A percentile compares a stretch with the other conserved stretches of the same genome.
Conservation (phyloP, 345 rosid species). For the Toxicodendron radicans region DNA sequence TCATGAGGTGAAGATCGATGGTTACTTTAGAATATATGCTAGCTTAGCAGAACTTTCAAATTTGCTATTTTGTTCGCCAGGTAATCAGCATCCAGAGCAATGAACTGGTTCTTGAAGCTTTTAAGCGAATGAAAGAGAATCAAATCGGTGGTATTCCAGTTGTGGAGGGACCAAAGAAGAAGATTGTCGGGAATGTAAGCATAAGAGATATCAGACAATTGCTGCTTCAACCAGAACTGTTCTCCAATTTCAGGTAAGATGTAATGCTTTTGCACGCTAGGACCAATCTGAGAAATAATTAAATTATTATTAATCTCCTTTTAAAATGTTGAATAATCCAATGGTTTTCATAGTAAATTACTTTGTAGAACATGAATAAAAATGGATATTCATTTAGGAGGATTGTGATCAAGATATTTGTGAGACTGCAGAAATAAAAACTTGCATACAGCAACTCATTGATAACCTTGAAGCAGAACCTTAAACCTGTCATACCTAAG, state of each 20-base stretch:
- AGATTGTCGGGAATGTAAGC: constrained; percentile 52
- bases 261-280: not conserved
- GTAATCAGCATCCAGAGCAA: constrained; percentile 57
- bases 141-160: constrained; percentile 89
- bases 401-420: not conserved
- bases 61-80: constrained; percentile 32
- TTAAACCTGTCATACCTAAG: constrained; percentile 3
- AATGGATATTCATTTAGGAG: not conserved
- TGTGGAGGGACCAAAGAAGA: constrained; percentile 42
- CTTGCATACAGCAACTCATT: not conserved
- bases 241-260: constrained; percentile 73
- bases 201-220: constrained; percentile 68
- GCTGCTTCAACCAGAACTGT: constrained; percentile 76
- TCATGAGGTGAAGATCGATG: constrained; percentile 41
- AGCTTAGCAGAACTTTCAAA: not conserved
- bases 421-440: not conserved
- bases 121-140: constrained; percentile 71
- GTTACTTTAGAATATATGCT: not conserved
- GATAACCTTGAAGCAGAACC: not conserved
- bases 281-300: not conserved
- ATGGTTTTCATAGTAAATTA: not conserved
- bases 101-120: constrained; percentile 78
- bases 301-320: not conserved
- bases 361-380: not conserved
- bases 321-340: not conserved